These are phyloP conservation scores for Skeletonema marinoi DNA, from an alignment of 108 stramenopile genomes.

Conservation along the genomic window DNA sequence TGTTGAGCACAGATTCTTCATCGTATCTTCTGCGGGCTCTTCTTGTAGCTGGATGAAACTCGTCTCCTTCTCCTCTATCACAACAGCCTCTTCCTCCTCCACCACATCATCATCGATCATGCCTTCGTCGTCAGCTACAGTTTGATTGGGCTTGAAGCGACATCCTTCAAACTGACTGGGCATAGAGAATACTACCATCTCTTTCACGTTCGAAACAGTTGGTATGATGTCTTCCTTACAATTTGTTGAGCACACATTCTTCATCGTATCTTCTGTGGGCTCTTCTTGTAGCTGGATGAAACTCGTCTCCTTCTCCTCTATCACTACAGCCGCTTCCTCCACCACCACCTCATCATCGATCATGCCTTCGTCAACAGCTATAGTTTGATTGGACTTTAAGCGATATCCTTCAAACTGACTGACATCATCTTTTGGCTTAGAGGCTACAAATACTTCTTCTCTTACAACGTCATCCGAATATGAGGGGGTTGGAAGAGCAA, in stretches of 20 bases:
- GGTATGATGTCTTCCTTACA: no score
- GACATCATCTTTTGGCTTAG: not conserved
- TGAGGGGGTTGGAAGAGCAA: not conserved
- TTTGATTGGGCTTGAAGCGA: not conserved
- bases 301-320: not conserved
- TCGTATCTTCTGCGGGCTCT: not conserved
- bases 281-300: not conserved
- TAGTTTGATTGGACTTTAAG: not conserved
- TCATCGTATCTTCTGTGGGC: not conserved
- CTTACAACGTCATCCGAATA: not conserved
- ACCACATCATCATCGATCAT: not conserved
- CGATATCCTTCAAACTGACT: not conserved
- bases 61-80: not conserved
- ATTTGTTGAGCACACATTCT: not conserved
- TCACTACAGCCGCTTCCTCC: not conserved
- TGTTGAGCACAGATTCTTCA: not conserved
- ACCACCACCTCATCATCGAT: not conserved
- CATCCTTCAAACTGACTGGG: not conserved
- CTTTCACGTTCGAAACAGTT: no score
- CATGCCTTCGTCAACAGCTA: not conserved
- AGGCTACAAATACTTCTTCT: not conserved
- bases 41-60: not conserved
- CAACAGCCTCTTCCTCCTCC: not conserved
- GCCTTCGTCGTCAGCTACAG: not conserved
- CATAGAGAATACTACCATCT: not conserved